A percentile compares a stretch with the other conserved stretches of the same genome.
These are phyloP conservation scores for Prunus armeniaca DNA, from an alignment of 306 rosid species.

Conservation along the genomic window DNA sequence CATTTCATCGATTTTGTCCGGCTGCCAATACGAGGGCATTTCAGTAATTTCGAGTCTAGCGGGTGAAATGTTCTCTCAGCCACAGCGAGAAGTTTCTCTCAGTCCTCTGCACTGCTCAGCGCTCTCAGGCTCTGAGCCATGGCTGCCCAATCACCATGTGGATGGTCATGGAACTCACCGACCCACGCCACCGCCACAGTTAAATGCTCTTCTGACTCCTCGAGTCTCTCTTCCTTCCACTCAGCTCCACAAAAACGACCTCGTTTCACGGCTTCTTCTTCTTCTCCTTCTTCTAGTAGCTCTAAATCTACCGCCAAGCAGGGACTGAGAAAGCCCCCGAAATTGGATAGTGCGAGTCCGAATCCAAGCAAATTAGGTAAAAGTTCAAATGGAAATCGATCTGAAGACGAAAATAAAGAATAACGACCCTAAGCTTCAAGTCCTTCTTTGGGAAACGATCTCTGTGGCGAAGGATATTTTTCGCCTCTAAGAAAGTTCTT, in stretches of 20 bases:
- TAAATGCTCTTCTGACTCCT: conserved; percentile 9
- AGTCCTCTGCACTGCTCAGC: neutral
- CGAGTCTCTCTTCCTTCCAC: conserved; percentile 10
- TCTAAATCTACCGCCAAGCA: conserved; percentile 12
- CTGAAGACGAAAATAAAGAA: neutral
- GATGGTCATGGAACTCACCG: conserved; percentile 21
- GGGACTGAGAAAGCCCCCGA: conserved; percentile 6
- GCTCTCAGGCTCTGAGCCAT: conserved; percentile 10
- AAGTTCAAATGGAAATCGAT: neutral
- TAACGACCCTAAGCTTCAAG: conserved; percentile 17
- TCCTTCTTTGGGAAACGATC: conserved; percentile 39
- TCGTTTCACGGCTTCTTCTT: conserved; percentile 21
- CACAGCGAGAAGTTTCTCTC: neutral
- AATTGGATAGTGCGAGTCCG: conserved; percentile 18
- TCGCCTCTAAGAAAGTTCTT: conserved; percentile 56
- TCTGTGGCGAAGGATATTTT: conserved; percentile 47
- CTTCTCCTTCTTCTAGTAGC: conserved; percentile 23
- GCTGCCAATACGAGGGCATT: neutral
- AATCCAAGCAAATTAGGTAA: neutral
- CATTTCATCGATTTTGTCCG: too few species aligned
- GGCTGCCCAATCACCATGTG: conserved; percentile 32
- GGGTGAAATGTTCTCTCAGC: neutral
- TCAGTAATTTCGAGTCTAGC: neutral
- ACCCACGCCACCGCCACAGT: neutral
- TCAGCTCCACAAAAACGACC: conserved; percentile 21